phyloP scores from a whole-genome alignment of 2,329 filamentous ascomycete genomes.

The Colletotrichum sp. region DNA sequence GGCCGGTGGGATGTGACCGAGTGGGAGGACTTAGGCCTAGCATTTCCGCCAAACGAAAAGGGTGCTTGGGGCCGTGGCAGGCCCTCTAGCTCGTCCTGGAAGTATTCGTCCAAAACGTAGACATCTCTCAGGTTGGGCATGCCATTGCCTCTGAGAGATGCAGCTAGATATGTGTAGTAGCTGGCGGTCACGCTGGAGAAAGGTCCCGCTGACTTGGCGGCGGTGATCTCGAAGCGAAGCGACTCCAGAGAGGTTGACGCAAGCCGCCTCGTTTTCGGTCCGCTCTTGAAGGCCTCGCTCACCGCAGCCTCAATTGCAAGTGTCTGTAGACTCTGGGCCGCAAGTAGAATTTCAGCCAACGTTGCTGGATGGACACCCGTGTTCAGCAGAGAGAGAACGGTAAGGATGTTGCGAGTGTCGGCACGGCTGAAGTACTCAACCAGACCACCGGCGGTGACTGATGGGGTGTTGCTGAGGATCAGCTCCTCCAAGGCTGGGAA shows the following conservation, averaged over 20 bases:
- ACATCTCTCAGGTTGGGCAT: slow-evolving; percentile 77
- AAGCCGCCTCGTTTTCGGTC: slow-evolving; percentile 61
- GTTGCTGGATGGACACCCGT: slow-evolving; percentile 71
- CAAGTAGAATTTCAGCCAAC: slow-evolving; percentile 65
- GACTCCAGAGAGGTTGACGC: slow-evolving; percentile 71
- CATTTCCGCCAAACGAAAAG: slow-evolving; percentile 41
- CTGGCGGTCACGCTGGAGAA: slow-evolving; percentile 60
- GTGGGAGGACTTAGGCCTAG: slow-evolving; percentile 39
- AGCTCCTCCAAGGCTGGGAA: slow-evolving; percentile 80
- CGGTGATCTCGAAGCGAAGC: slow-evolving; percentile 84
- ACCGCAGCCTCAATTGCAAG: slow-evolving; percentile 60
- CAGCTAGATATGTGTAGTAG: slow-evolving; percentile 87
- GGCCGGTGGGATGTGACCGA: slow-evolving; percentile 22
- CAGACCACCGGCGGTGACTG: slow-evolving; percentile 75
- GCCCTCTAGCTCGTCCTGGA: slow-evolving; percentile 78
- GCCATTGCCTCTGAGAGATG: slow-evolving; percentile 77
- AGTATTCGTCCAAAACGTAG: slow-evolving; percentile 85
- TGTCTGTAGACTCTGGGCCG: slow-evolving; percentile 62
- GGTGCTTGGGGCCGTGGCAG: slow-evolving; percentile 66
- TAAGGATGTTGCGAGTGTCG: slow-evolving; percentile 65
- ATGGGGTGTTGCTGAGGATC: slow-evolving; percentile 72
- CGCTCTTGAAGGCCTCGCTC: slow-evolving; percentile 53
- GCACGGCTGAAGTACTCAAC: slow-evolving; percentile 68
- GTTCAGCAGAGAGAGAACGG: slow-evolving; percentile 71
- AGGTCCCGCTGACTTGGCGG: slow-evolving; percentile 59